A percentile compares a stretch with the other conserved stretches of the same genome.
Evolutionary conservation across 2,329 filamentous ascomycete species (phyloP).

Genomic region (Colletotrichum horii): DNA sequence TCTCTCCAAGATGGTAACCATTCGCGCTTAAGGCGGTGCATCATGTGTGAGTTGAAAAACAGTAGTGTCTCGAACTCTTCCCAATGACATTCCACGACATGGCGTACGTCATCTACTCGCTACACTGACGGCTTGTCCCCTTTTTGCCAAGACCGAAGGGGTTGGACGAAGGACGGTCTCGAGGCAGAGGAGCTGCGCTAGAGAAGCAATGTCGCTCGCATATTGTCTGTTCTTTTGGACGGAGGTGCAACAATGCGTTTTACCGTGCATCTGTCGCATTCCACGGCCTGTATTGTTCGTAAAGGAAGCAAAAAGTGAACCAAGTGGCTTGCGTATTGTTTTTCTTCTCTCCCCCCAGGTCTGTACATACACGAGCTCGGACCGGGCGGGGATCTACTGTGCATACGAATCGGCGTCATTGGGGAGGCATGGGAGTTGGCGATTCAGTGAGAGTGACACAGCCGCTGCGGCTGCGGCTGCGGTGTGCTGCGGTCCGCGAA

Average conservation of each 20-base stretch:
- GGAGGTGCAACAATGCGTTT: background rate
- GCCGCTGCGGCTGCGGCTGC: background rate
- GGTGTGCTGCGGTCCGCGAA: background rate
- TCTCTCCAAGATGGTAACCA: background rate
- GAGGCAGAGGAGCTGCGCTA: background rate
- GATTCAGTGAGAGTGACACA: constrained; percentile 2
- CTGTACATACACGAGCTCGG: background rate
- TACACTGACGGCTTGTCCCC: background rate
- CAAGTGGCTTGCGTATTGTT: background rate
- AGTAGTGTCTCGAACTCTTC: background rate
- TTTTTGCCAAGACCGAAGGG: constrained; percentile 12
- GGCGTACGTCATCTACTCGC: constrained; percentile 2
- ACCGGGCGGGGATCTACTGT: background rate
- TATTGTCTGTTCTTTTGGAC: background rate
- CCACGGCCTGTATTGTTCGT: background rate
- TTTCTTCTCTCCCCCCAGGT: background rate
- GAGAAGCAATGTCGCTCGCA: background rate
- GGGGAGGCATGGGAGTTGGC: background rate
- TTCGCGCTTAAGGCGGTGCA: background rate
- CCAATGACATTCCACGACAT: background rate
- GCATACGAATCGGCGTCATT: background rate
- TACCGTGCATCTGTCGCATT: background rate
- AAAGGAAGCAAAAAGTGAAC: background rate
- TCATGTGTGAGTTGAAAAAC: background rate
- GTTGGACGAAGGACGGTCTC: background rate